A percentile compares a stretch with the other conserved stretches of the same genome.
Evolutionary conservation across 352 stramenopile genomes (phyloP).

Genomic region (Phytophthora nicotianae): DNA sequence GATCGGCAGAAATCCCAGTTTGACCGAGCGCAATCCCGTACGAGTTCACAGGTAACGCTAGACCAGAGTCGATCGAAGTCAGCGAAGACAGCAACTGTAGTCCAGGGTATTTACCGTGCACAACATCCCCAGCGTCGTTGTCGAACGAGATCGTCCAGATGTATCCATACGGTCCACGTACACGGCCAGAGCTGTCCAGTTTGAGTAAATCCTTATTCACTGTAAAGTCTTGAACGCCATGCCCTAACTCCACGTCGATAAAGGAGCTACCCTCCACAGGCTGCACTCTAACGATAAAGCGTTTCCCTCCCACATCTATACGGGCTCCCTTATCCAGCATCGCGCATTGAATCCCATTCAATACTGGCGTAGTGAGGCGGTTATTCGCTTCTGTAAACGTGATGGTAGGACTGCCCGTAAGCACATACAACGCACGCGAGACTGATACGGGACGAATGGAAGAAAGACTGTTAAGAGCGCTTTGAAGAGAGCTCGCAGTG

Average conservation of each 20-base stretch:
- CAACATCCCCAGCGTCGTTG: slow-evolving; percentile 45
- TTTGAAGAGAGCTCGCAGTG: slow-evolving; percentile 39
- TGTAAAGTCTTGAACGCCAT: slow-evolving; percentile 38
- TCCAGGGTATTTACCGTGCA: slow-evolving; percentile 45
- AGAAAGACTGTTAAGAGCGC: slow-evolving; percentile 48
- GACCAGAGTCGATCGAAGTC: slow-evolving; percentile 46
- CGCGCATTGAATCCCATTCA: slow-evolving; percentile 41
- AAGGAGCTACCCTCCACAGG: slow-evolving; percentile 38
- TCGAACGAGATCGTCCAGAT: slow-evolving; percentile 72
- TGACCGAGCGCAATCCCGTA: slow-evolving; percentile 34
- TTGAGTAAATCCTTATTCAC: slow-evolving; percentile 41
- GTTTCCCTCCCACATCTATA: slow-evolving; percentile 39
- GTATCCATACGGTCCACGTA: slow-evolving; percentile 58
- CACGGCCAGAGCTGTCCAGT: slow-evolving; percentile 44
- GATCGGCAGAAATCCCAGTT: slow-evolving; percentile 29
- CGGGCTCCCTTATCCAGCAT: slow-evolving; percentile 42
- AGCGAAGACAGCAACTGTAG: slow-evolving; percentile 60
- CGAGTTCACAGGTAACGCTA: slow-evolving; percentile 15
- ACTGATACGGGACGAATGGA: slow-evolving; percentile 58
- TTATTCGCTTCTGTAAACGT: slow-evolving; percentile 38
- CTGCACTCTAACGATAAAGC: slow-evolving; percentile 52
- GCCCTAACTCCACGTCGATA: slow-evolving; percentile 51
- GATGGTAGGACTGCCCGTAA: slow-evolving; percentile 35
- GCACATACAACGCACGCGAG: slow-evolving; percentile 48
- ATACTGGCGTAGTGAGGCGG: slow-evolving; percentile 42